Evolutionary conservation across 768 basidiomycete genomes (phyloP).

Genomic region (Neoboletus magnificus): DNA sequence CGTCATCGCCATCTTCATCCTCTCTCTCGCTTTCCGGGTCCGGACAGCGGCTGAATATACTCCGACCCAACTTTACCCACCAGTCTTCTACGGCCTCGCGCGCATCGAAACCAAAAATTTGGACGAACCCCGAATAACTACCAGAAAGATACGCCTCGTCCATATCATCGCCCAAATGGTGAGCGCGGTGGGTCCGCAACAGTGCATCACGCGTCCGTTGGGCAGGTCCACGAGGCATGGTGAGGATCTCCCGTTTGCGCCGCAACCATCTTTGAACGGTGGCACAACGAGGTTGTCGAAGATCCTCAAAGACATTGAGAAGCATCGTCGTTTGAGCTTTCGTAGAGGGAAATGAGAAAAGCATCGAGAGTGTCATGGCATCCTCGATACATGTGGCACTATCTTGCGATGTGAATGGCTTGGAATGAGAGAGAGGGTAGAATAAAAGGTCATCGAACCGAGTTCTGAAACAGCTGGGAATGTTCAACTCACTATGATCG

Average conservation of each 20-base stretch:
- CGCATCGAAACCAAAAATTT: slow-evolving; percentile 47
- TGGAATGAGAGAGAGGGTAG: neutral
- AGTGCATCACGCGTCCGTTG: slow-evolving; percentile 45
- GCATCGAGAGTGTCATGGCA: slow-evolving; percentile 53
- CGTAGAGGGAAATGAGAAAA: slow-evolving; percentile 50
- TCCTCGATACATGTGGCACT: slow-evolving; percentile 54
- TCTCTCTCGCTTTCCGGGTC: neutral
- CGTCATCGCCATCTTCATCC: neutral
- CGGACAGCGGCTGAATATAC: slow-evolving; percentile 2
- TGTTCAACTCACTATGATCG: slow-evolving; percentile 39
- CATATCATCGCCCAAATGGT: slow-evolving; percentile 37
- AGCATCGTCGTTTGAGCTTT: slow-evolving; percentile 46
- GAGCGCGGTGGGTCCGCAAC: slow-evolving; percentile 26
- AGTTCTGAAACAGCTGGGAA: neutral
- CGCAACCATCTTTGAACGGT: slow-evolving; percentile 40
- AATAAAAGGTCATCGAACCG: neutral
- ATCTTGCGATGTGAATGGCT: slow-evolving; percentile 53
- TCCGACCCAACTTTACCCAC: slow-evolving; percentile 54
- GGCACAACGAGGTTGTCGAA: slow-evolving; percentile 47
- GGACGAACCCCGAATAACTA: slow-evolving; percentile 50
- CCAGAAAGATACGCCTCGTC: slow-evolving; percentile 38
- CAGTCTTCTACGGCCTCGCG: slow-evolving; percentile 57
- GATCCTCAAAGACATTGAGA: slow-evolving; percentile 54
- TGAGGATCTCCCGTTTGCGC: slow-evolving; percentile 41
- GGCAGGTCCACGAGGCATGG: slow-evolving; percentile 39